Evolutionary conservation across 345 rosid genomes (phyloP).

Genomic region (Mangifera indica): DNA sequence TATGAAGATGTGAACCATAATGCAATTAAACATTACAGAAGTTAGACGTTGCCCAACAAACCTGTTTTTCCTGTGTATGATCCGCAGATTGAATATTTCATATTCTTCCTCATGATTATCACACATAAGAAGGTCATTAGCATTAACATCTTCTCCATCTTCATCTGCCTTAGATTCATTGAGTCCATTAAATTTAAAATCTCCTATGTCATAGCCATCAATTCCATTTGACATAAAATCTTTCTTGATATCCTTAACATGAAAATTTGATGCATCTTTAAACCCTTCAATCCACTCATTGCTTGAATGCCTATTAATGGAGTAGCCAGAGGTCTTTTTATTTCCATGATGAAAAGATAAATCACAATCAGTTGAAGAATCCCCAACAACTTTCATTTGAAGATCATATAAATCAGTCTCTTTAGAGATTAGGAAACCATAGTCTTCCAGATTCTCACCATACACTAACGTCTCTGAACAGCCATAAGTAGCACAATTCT

Average conservation of each 20-base stretch:
- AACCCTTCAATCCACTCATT: conserved; percentile 30
- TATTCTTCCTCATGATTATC: conserved; percentile 55
- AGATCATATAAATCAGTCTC: conserved; percentile 24
- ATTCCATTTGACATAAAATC: conserved; percentile 18
- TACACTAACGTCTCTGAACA: conserved; percentile 18
- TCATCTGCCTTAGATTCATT: conserved; percentile 32
- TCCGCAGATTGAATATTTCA: conserved; percentile 77
- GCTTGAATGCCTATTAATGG: conserved; percentile 8
- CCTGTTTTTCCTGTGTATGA: conserved; percentile 93
- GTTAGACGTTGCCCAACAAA: conserved; percentile 27
- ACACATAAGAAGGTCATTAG: conserved; percentile 48
- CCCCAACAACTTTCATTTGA: conserved; percentile 21
- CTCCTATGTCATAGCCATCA: conserved; percentile 22
- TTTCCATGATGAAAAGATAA: conserved; percentile 11
- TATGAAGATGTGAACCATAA: not conserved
- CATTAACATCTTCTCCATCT: conserved; percentile 34
- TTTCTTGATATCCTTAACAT: conserved; percentile 17
- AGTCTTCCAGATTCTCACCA: conserved; percentile 23
- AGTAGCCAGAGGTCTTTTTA: conserved; percentile 18
- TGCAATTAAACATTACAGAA: conserved; percentile 4
- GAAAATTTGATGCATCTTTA: conserved; percentile 19
- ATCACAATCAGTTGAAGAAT: conserved; percentile 16
- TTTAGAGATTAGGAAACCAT: conserved; percentile 20
- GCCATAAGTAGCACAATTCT: conserved; percentile 17
- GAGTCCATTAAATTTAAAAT: conserved; percentile 30